Evolutionary conservation across 1,139 yeast genomes (phyloP), one percentile per base, ranked within the genome.

Genomic region (Suhomyces panamericanus): DNA sequence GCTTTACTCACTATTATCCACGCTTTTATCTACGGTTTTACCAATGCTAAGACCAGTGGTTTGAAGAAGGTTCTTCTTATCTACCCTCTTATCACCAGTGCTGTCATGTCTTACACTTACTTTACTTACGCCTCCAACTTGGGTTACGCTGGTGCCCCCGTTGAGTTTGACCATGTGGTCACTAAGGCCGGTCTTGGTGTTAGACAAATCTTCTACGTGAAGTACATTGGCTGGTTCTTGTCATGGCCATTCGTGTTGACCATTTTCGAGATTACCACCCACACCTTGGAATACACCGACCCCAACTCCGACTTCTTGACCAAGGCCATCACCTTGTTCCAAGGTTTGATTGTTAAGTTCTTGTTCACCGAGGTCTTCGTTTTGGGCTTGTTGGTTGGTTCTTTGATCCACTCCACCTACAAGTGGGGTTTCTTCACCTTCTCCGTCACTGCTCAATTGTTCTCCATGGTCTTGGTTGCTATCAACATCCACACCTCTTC

Each of bases 151-250:
- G 73, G 71, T 37, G 69, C 77, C 41, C 66, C 64, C 32, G 77
- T 76, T 34, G 84, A 82, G 56, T 84, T 82, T 60, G 64, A 74
- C 54, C 85, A 81, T 60, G 78, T 74, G 24, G 63, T 65, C 26
- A 69, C 73, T 35, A 42, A 51, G 15, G 61, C 49, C 34, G 67
- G 59, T 33, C 67, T 74, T 32, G 75, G 71, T 48, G 61, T 63
- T 37, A 78, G 90, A 67, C 87, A 84, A 64, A 69, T 84, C 54
- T 85, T 82, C 60, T 85, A 83, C 58, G 77, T 78, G 24, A 78
- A 83, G 60, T 83, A 71, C 57, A 72, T 85, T 55, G 89, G 85
- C 43, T 85, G 85, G 83, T 82, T 83, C 64, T 66, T 83, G 58
- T 70, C 81, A 29, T 81, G 78, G 69, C 86, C 87, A 46, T 70